Evolutionary conservation across 768 basidiomycete species (phyloP).

Genomic region (Russula virescens): DNA sequence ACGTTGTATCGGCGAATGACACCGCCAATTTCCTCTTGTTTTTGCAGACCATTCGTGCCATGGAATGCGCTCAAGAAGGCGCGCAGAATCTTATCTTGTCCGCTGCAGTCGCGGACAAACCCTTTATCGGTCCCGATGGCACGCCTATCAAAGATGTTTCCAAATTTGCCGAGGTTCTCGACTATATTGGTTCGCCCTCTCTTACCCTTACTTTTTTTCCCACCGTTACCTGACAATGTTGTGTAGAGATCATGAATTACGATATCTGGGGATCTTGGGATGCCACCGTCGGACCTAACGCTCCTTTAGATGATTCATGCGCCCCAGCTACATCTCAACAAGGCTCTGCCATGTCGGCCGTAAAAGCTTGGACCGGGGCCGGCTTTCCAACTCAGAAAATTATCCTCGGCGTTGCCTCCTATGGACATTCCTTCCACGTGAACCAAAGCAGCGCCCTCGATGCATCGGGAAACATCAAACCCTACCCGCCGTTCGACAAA

Average conservation of each 20-base stretch:
- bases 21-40: conserved; percentile 10
- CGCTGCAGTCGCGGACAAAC: not conserved
- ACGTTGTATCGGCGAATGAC: conserved; percentile 1
- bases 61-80: not conserved
- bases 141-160: conserved; percentile 9
- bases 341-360: too few species aligned
- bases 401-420: too few species aligned
- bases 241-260: conserved; percentile 21
- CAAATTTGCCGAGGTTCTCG: conserved; percentile 15
- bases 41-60: conserved; percentile 5
- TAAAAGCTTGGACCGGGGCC: too few species aligned
- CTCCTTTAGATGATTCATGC: conserved; percentile 23
- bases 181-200: conserved; percentile 16
- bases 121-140: not conserved
- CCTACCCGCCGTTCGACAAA: too few species aligned
- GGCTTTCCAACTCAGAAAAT: too few species aligned
- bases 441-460: too few species aligned
- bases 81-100: not conserved
- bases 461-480: too few species aligned
- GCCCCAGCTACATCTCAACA: not conserved
- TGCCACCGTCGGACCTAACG: conserved; percentile 13
- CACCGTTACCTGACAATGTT: not conserved
- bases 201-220: not conserved
- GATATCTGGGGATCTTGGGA: conserved; percentile 21
- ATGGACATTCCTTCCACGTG: too few species aligned